These are phyloP conservation scores for Aspergillus ibericus DNA, from an alignment of 2,329 filamentous ascomycete species.

Conservation along the genomic window DNA sequence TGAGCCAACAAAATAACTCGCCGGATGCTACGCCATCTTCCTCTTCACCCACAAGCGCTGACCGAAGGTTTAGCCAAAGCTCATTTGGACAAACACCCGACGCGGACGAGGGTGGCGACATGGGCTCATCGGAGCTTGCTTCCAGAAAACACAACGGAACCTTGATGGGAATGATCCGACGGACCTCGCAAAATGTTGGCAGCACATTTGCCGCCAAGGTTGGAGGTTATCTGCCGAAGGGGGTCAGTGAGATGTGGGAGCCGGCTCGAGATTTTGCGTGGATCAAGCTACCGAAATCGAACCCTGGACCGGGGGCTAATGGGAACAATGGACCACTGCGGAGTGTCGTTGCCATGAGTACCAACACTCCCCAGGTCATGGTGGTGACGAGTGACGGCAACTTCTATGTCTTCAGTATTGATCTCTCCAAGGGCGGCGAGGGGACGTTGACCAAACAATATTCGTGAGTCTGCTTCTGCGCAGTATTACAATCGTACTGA, in stretches of 20 bases:
- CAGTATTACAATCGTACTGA: constrained; percentile 13
- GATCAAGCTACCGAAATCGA: constrained; percentile 78
- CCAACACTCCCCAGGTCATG: constrained; percentile 93
- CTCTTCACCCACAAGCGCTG: constrained; percentile 26
- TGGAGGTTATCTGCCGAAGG: constrained; percentile 86
- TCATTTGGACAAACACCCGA: constrained; percentile 30
- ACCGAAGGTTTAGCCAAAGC: constrained; percentile 28
- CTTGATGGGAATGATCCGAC: constrained; percentile 85
- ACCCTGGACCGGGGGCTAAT: constrained; percentile 37
- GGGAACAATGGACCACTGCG: constrained; percentile 61
- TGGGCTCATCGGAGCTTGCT: constrained; percentile 34
- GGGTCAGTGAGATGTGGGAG: constrained; percentile 98
- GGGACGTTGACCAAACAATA: constrained; percentile 88
- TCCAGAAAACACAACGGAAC: constrained; percentile 65
- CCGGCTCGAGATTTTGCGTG: constrained; percentile 92
- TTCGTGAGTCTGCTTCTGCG: constrained; percentile 64
- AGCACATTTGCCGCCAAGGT: constrained; percentile 85
- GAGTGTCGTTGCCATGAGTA: constrained; percentile 97
- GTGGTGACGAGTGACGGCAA: constrained; percentile 94
- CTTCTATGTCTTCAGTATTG: constrained; percentile 93
- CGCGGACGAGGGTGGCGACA: constrained; percentile 34
- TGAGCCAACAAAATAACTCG: constrained; percentile 50
- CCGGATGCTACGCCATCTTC: constrained; percentile 28
- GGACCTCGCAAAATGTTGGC: constrained; percentile 91
- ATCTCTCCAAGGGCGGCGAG: constrained; percentile 91